Evolutionary conservation across 2,329 filamentous ascomycete species (phyloP), one percentile per base, ranked within the genome.

Genomic region (Metarhizium album): DNA sequence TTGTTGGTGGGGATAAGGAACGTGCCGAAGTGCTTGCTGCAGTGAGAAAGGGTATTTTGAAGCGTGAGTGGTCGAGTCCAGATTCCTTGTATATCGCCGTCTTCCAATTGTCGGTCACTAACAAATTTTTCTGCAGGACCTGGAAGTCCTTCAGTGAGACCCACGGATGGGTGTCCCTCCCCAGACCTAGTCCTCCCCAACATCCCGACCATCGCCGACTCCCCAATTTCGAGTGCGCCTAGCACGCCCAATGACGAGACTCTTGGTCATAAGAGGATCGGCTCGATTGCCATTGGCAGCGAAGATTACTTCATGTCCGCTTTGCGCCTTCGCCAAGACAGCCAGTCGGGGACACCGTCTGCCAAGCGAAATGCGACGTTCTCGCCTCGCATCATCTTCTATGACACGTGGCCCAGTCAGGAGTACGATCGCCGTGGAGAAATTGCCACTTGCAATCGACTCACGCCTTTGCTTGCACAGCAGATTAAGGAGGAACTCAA

Each of bases 401-500:
- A 96, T 65, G 93, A 98, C 63, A 97, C 90, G 7, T 98, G 90
- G 90, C 90, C 90, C 2, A 88, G 85, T 63, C 86, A 87, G 60
- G 93, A 98, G 67, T 98, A 98, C 64, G 93, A 98, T 67, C 87
- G 93, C 55, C 83, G 93, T 49, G 93, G 93, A 50, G 93, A 98
- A 54, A 87, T 97, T 70, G 90, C 93, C 11, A 98, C 93, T 1
- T 98, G 93, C 80, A 98, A 98, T 66, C 87, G 91, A 58, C 76
- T 98, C 59, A 98, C 93, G 46, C 93, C 93, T 13, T 90, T 96
- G 79, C 80, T 98, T 56, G 93, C 93, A 45, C 93, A 98, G 71
- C 93, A 98, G 69, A 98, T 98, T 72, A 97, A 97, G 72, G 93
- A 98, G 72, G 93, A 98, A 73, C 80, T 98, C 60, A 98, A 98